Percentiles rank a stretch among this genome's conserved stretches.
phyloP scores from a whole-genome alignment of 225 moss, liverwort and hornwort genomes.

The Straminergon stramineum region DNA sequence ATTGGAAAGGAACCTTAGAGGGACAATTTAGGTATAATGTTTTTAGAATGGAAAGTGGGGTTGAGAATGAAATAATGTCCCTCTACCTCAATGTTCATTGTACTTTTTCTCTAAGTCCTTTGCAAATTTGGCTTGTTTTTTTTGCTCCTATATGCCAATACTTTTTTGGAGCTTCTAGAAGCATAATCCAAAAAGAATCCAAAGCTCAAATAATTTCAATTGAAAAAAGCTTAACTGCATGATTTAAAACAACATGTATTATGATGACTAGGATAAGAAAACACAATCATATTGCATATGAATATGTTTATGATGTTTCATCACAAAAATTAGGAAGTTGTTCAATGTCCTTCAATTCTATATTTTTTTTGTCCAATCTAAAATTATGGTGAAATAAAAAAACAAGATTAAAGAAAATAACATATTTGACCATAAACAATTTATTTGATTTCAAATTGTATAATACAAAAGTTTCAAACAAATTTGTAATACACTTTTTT shows the following conservation, averaged over 20 bases:
- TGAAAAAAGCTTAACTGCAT: rapidly evolving
- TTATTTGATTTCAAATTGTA: not conserved
- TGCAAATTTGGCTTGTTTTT: not conserved
- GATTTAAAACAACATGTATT: not conserved
- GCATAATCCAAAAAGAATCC: not conserved
- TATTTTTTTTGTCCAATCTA: not conserved
- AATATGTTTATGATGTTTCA: not conserved
- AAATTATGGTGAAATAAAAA: not conserved
- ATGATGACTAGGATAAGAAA: not conserved
- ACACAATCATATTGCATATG: not conserved
- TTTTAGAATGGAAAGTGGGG: not conserved
- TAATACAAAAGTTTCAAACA: not conserved
- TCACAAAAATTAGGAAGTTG: not conserved
- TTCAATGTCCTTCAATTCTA: not conserved
- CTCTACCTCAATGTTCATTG: not conserved
- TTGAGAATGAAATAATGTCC: rapidly evolving
- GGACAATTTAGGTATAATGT: too few relatives aligned
- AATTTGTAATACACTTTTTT: not conserved
- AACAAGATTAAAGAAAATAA: not conserved
- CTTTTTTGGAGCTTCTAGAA: rapidly evolving
- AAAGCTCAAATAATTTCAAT: not conserved
- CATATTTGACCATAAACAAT: not conserved
- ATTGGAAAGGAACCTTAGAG: not conserved
- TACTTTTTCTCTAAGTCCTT: not conserved
- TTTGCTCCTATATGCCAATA: rapidly evolving